These are phyloP conservation scores for Bondarzewia mesenterica DNA, from an alignment of 1,284 basidiomycete genomes.

Conservation along the genomic window DNA sequence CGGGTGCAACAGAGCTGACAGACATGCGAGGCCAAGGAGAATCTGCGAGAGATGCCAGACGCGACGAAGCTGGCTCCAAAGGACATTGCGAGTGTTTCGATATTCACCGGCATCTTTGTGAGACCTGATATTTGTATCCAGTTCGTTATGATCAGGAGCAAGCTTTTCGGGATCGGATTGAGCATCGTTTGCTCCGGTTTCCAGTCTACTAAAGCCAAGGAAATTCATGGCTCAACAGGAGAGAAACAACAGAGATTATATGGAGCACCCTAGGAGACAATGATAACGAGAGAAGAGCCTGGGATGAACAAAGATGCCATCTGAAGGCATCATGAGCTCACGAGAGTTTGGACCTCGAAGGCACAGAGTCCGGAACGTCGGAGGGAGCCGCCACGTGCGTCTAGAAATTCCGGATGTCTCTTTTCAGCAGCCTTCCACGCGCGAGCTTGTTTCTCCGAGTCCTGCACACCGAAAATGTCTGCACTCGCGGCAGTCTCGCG, in stretches of 20 bases:
- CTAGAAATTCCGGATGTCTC: not conserved
- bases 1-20: slow-evolving; percentile 6
- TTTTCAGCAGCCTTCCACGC: not conserved
- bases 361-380: too few relatives aligned
- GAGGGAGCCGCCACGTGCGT: not conserved
- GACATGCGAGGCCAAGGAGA: not conserved
- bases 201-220: too few relatives aligned
- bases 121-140: not conserved
- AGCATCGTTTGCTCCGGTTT: not conserved
- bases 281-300: too few relatives aligned
- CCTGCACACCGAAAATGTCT: slow-evolving; percentile 7
- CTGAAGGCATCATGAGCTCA: too few relatives aligned
- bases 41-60: not conserved
- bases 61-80: not conserved
- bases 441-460: not conserved
- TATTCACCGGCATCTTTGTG: not conserved
- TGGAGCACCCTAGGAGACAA: too few relatives aligned
- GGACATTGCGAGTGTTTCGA: not conserved
- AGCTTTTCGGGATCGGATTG: not conserved
- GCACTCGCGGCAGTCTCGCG: slow-evolving; percentile 4
- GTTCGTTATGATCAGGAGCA: too few relatives aligned
- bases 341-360: not conserved
- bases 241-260: too few relatives aligned
- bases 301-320: too few relatives aligned
- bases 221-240: too few relatives aligned